Percentiles rank a stretch among this genome's conserved stretches.
These are phyloP conservation scores for Aristolochia californica DNA, from an alignment of 164 flowering plant genomes.

Conservation along the genomic window DNA sequence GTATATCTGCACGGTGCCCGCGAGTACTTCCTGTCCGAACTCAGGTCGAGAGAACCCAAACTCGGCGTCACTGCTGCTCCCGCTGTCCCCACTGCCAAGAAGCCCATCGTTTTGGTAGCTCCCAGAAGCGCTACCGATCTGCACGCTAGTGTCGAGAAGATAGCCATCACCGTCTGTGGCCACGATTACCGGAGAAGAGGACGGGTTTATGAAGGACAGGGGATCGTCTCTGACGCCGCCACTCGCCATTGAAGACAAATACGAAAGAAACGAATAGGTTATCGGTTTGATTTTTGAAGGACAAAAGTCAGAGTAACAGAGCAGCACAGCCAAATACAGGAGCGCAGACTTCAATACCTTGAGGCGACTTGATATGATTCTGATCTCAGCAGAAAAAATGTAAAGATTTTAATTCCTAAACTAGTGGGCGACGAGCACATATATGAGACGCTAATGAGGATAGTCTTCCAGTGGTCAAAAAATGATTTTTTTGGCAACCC, in stretches of 20 bases:
- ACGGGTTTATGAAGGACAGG: conserved; percentile 28
- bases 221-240: conserved; percentile 45
- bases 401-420: too few relatives aligned
- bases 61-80: conserved; percentile 40
- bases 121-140: conserved; percentile 53
- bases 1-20: conserved; percentile 63
- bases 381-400: too few relatives aligned
- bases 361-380: too few relatives aligned
- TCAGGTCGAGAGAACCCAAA: conserved; percentile 61
- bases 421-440: too few relatives aligned
- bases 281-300: too few relatives aligned
- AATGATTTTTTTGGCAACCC: too few relatives aligned
- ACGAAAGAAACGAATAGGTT: too few relatives aligned
- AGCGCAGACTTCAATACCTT: too few relatives aligned
- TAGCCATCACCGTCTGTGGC: conserved; percentile 26
- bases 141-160: conserved; percentile 26
- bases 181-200: conserved; percentile 46
- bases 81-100: conserved; percentile 21
- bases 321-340: too few relatives aligned
- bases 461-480: too few relatives aligned
- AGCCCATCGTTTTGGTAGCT: conserved; percentile 69
- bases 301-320: too few relatives aligned
- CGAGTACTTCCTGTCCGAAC: conserved; percentile 45
- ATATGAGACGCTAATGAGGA: too few relatives aligned
- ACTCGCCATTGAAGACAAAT: conserved; percentile 10